Evolutionary conservation across 345 rosid genomes (phyloP), one percentile per base, ranked within the genome.

Genomic region (Durio zibethinus): DNA sequence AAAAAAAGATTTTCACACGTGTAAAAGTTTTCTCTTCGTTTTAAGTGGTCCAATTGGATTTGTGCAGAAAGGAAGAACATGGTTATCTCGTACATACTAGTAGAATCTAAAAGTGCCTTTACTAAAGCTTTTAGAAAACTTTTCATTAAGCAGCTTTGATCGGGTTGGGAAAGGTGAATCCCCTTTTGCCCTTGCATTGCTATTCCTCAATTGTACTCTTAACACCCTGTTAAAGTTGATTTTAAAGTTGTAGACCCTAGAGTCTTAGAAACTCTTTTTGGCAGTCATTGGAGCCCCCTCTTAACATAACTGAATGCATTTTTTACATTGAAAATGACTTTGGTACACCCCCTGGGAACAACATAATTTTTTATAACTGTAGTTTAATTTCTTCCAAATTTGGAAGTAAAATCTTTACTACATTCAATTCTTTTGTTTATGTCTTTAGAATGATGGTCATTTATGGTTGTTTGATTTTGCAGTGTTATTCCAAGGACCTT

Each of bases 401-500:
- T 33, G 5, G 3, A 62, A 31, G 23, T 25, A 57, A 11, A 25
- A 25, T 57, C 25, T 3, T 2, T 29, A 2, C 3, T 23, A 25
- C 33, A 3, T 57, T 25, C 15, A 56, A 8, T 56, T 21, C 31
- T 10, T 57, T 10, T 23, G 31, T 57, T 57, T 23, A 38, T 14
- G 3, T 69, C 7, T 16, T 3, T 27, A 15, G 43, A 61, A 45
- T 45, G 57, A 45, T 16, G 11, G 29, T 61, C 23, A 47, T 61
- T 20, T 63, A 12, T 64, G 25, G 9, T 29, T 62, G 62, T 48
- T 35, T 43, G 63, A 33, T 47, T 81, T 78, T 88, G 89, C 94
- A 94, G 98, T 79, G 89, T 94, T 42, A 91, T 94, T 57, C 99
- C 98, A 33, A 93, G 83, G 82, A 83, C 90, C 75, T 85, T 95